Base-by-base conservation (phyloP, 768 basidiomycete species). In the Boletus reticuloceps region DNA sequence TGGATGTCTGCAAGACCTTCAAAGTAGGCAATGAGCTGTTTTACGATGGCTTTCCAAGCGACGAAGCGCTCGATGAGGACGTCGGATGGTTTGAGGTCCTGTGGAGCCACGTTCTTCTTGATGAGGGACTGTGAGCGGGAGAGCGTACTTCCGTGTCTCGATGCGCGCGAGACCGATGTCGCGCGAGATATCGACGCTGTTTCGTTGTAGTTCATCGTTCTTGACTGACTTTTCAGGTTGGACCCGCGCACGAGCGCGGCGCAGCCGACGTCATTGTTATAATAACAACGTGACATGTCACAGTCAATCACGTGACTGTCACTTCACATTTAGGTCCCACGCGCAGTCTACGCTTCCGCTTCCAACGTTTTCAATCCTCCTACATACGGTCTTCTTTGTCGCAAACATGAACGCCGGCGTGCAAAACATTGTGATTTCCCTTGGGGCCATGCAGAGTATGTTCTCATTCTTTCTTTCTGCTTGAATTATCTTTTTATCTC, bases 31-130 rank as follows among this genome's bases (percentile, higher is more conserved):
- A 92, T 89, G 50, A 98, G 85, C 75, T 97, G 94, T 74, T 95
- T 96, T 47, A 96, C 92, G 64, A 98, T 96, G 49, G 85, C 88
- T 75, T 97, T 98, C 95, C 95, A 98, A 0, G 91, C 89, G 9
- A 88, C 81, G 67, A 94, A 94, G 29, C 91, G 87, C 72, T 98
- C 96, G 61, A 98, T 97, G 70, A 99, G 89, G 66, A 99, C 84
- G 72, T 99, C 96, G 11, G 91, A 92, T 0, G 95, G 95, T 48
- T 86, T 83, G 44, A 98, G 82, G 74, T 96, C 94, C 60, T 93
- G 86, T 0, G 91, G 85, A 4, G 91, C 87, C 56, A 92, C 88
- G 71, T 91, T 95, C 77, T 93, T 95, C 81, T 92, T 92, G 79
- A 98, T 93, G 65, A 98, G 84, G 4, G 87, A 88, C 72, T 93